Evolutionary conservation across 2,329 filamentous ascomycete species (phyloP), one percentile per base, ranked within the genome.

Genomic region (Xylariaceae sp.): DNA sequence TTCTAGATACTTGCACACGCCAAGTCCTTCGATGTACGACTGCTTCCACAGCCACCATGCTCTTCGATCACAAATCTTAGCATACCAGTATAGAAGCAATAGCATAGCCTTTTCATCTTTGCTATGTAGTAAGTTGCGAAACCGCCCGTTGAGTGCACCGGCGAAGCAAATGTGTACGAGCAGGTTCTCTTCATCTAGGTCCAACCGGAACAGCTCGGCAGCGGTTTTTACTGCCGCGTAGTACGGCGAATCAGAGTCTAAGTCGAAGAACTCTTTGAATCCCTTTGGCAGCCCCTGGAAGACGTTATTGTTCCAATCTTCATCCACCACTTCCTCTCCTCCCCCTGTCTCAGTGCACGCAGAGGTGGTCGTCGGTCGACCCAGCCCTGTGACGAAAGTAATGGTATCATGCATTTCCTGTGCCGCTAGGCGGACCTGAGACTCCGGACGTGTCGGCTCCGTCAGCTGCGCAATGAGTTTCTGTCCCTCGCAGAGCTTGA

Each of bases 61-160:
- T 8, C 64, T 55, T 20, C 64, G 58, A 11, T 64, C 56, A 12
- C 65, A 68, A 12, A 76, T 58, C 49, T 74, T 72, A 8, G 73
- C 71, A 57, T 75, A 78, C 77, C 77, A 83, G 61, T 74, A 77
- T 0, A 72, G 67, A n/a, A 82, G 59, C 27, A 83, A 53, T 10
- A 82, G 57, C 48, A 83, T 55, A 0, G 78, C 79, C 22, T 70
- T 64, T 1, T 72, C 62, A 36, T 83, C 79, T 48, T 77, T 81
- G 0, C 50, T 29, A 37, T 70, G 60, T 1, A 83, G 55, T n/a
- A 81, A 49, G 0, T 38, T 40, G 11, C 67, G 65, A 52, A 72
- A 80, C 0, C 64, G 62, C 1, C 66, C 57, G 16, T 70, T 65
- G 38, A 79, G 66, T 37, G 69, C 64, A 8, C 64, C 63, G 23